A percentile compares a stretch with the other conserved stretches of the same genome.
These are phyloP conservation scores for Glaciozyma martinii DNA, from an alignment of 768 basidiomycete genomes.

Conservation along the genomic window DNA sequence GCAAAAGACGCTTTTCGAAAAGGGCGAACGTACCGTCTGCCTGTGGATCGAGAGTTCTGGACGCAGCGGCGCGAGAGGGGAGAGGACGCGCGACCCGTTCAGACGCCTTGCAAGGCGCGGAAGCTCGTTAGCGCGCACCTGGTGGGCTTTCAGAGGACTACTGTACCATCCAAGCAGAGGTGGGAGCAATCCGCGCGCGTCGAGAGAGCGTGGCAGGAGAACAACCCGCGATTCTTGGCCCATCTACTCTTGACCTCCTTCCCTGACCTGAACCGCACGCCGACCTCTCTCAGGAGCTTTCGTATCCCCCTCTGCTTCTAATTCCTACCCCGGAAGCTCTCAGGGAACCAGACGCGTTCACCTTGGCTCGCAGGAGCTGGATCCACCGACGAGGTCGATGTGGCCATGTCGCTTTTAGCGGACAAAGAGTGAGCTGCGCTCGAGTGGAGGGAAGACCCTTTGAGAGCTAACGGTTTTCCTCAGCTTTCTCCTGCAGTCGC, in stretches of 20 bases:
- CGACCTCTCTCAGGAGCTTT: neutral
- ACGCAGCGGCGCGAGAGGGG: too few species aligned
- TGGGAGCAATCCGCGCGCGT: neutral
- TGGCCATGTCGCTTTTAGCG: conserved; percentile 38
- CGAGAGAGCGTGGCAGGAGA: neutral
- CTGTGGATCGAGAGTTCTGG: too few species aligned
- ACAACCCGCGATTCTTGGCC: neutral
- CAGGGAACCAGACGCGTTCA: neutral
- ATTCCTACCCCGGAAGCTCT: neutral
- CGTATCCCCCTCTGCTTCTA: neutral
- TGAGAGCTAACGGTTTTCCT: neutral
- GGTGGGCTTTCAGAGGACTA: neutral
- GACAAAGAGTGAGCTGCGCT: conserved; percentile 35
- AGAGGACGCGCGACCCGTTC: neutral
- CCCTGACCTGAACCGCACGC: neutral
- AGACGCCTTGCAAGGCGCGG: neutral
- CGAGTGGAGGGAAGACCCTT: neutral
- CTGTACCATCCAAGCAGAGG: neutral
- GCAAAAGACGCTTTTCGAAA: neutral
- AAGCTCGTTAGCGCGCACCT: neutral
- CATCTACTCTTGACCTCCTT: neutral
- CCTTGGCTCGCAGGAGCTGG: neutral
- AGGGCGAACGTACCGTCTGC: neutral
- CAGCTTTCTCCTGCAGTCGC: conserved; percentile 69
- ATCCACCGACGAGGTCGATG: neutral